Percentiles rank a stretch among this genome's conserved stretches.
These are phyloP conservation scores for Immersiella caudata DNA, from an alignment of 495 filamentous ascomycete genomes.

Conservation along the genomic window DNA sequence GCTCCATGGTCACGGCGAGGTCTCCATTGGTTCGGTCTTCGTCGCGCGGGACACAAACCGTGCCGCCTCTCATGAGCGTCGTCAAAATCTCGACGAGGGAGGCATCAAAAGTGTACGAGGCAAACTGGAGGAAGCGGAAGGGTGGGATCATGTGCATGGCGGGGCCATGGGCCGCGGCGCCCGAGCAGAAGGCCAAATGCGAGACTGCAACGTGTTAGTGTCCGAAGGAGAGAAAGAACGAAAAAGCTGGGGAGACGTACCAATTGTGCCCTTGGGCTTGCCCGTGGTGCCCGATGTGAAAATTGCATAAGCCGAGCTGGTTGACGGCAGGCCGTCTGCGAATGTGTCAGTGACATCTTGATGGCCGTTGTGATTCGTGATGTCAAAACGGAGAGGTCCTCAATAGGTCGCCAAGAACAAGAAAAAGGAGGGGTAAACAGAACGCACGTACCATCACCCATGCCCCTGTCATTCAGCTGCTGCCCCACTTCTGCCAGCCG, in stretches of 20 bases:
- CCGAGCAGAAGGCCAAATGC: slow-evolving; percentile 38
- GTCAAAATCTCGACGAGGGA: slow-evolving; percentile 42
- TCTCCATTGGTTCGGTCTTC: slow-evolving; percentile 35
- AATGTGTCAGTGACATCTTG: slow-evolving; percentile 21
- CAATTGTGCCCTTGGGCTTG: slow-evolving; percentile 51
- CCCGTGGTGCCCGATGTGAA: slow-evolving; percentile 67
- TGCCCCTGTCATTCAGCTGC: neutral
- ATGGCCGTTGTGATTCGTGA: neutral
- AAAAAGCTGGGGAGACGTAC: slow-evolving; percentile 17
- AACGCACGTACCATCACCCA: slow-evolving; percentile 2
- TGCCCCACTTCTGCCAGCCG: neutral
- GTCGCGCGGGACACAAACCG: slow-evolving; percentile 40
- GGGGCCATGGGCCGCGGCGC: slow-evolving; percentile 30
- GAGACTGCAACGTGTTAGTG: slow-evolving; percentile 24
- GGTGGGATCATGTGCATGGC: slow-evolving; percentile 27
- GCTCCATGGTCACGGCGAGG: slow-evolving; percentile 33
- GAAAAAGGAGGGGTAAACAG: slow-evolving; percentile 8
- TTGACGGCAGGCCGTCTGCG: slow-evolving; percentile 15
- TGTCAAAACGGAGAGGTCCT: neutral
- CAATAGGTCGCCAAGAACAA: neutral
- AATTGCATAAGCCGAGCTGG: slow-evolving; percentile 49
- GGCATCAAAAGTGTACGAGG: slow-evolving; percentile 64
- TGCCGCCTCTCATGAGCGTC: slow-evolving; percentile 20
- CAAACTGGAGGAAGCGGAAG: slow-evolving; percentile 59
- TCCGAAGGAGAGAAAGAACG: slow-evolving; percentile 5